A percentile compares a stretch with the other conserved stretches of the same genome.
These are phyloP conservation scores for Hyphopichia burtonii DNA, from an alignment of 1,139 yeast genomes.

Conservation along the genomic window DNA sequence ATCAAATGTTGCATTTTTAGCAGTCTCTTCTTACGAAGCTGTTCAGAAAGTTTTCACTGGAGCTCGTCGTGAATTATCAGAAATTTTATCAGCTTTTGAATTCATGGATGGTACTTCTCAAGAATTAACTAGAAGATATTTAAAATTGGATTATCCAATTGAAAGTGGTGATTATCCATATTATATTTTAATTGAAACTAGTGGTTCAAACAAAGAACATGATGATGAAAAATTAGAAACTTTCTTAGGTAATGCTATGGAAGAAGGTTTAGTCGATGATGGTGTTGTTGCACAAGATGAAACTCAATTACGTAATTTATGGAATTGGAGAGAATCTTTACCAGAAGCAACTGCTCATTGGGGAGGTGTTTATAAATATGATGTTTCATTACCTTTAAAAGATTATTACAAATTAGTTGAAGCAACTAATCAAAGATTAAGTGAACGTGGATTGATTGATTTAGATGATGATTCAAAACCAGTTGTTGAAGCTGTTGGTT, in stretches of 20 bases:
- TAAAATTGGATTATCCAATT: slow-evolving; percentile 68
- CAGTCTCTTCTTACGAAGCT: slow-evolving; percentile 74
- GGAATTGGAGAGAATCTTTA: slow-evolving; percentile 94
- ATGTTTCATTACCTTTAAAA: slow-evolving; percentile 82
- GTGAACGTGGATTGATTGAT: slow-evolving; percentile 58
- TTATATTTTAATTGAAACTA: slow-evolving; percentile 87
- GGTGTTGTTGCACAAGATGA: slow-evolving; percentile 97
- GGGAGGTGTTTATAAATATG: slow-evolving; percentile 97
- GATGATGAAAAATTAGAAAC: slow-evolving; percentile 76
- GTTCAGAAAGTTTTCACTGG: slow-evolving; percentile 80
- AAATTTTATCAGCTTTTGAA: slow-evolving; percentile 89
- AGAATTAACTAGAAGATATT: slow-evolving; percentile 55
- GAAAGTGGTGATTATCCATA: slow-evolving; percentile 77
- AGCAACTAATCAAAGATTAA: slow-evolving; percentile 61
- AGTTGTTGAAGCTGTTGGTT: slow-evolving; percentile 85
- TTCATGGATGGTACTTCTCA: slow-evolving; percentile 87
- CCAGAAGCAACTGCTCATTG: slow-evolving; percentile 83
- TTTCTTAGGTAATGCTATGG: slow-evolving; percentile 83
- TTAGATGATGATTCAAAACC: slow-evolving; percentile 66
- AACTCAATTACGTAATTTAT: slow-evolving; percentile 73
- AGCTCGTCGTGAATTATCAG: slow-evolving; percentile 78
- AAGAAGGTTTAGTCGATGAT: slow-evolving; percentile 76
- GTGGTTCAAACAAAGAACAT: slow-evolving; percentile 88
- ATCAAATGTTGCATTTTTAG: slow-evolving; percentile 85
- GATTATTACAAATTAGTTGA: slow-evolving; percentile 80